A percentile compares a stretch with the other conserved stretches of the same genome.
phyloP scores from a whole-genome alignment of 176 grass and related monocot species.

The Alloteropsis semialata region DNA sequence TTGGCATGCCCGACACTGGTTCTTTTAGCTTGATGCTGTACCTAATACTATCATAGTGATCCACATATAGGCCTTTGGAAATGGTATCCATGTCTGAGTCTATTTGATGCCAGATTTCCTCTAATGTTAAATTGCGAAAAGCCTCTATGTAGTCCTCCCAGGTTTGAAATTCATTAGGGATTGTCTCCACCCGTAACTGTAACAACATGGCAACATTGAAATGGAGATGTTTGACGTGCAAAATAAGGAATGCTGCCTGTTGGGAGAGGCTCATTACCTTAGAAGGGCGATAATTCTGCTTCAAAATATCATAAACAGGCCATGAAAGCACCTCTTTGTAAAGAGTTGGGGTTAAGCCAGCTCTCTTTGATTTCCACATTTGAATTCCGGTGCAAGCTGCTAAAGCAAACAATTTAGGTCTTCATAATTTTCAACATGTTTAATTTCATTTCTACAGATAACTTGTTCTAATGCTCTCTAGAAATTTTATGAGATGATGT shows the following conservation, averaged over 20 bases:
- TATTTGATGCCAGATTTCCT: slow-evolving; percentile 15
- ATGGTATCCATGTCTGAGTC: neutral
- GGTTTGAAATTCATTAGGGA: neutral
- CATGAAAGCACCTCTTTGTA: neutral
- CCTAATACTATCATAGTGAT: neutral
- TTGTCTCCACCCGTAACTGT: slow-evolving; percentile 13
- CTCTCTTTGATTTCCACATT: no score
- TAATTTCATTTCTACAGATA: no score
- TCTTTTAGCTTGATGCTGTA: neutral
- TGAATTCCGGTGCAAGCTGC: no score
- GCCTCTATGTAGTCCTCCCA: neutral
- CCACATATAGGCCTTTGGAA: neutral
- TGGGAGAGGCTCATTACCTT: neutral
- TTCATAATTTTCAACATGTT: no score
- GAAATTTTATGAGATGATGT: no score
- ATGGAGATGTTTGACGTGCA: neutral
- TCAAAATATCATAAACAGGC: neutral
- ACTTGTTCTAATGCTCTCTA: no score
- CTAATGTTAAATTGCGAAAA: slow-evolving; percentile 1
- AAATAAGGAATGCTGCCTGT: neutral
- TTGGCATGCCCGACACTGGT: neutral
- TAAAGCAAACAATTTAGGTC: no score
- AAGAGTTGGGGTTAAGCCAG: neutral
- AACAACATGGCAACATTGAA: slow-evolving; percentile 14
- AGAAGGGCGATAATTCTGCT: fast-evolving